Base-by-base conservation (phyloP, 805 yeast species). In the Tetrapisispora taiwanensis region DNA sequence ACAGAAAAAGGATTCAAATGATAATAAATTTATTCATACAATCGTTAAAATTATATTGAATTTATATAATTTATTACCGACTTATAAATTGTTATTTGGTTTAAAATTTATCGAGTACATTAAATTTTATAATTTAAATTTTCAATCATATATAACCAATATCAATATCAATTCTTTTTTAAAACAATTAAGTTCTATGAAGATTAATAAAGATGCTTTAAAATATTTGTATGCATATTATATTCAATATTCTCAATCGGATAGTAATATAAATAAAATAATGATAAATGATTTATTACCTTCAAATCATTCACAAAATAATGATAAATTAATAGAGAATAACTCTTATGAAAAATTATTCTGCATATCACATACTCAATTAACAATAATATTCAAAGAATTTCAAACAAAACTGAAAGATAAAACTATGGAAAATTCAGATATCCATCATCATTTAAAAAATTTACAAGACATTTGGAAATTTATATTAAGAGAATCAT, bases 21-120 rank as follows among this genome's bases (percentile, higher is more conserved):
- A 14, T 12, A 37, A 24, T 46, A 7, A 51, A 49, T 8, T 19
- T 50, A 42, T 50, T 0, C 56, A 52, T 17, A 46, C 57, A 3
- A 20, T 58, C 5, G 45, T 52, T 4, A 60, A 62, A 46, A 40
- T 62, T 2, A 18, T 59, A 17, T 50, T 62, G 17, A 57, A 55
- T 45, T 53, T 56, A 41, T 60, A 51, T 27, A 48, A 55, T 1
- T 27, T 51, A 8, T 31, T 52, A 28, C 52, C 60, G 3, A 41
- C 41, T 7, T 48, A 42, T 24, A 59, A 55, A 45, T 45, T 49
- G 3, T 41, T 59, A 13, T 57, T 58, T 38, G 64, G 62, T 3
- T 36, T 62, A 39, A 62, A 62, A 46, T 53, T 61, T 46, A 44
- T 60, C 17, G 60, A 61, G 41, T 61, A 60, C 26, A 43, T 57